Evolutionary conservation across 768 basidiomycete genomes (phyloP).

Genomic region (Lyophyllum decastes): DNA sequence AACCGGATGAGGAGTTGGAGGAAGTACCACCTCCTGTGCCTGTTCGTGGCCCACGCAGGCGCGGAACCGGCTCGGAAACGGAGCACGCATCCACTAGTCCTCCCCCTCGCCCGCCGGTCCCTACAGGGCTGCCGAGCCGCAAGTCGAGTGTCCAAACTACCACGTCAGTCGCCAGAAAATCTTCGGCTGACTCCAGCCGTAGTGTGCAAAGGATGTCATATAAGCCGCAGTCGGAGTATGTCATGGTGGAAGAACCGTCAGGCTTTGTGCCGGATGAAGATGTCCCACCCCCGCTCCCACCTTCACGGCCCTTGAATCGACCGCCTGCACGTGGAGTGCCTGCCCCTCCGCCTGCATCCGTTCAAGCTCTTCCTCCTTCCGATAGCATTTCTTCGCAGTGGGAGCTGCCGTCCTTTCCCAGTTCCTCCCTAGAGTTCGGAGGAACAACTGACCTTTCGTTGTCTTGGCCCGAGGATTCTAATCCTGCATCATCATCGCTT

Average conservation of each 20-base stretch:
- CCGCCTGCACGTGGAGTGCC: constrained; percentile 37
- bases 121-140: constrained; percentile 35
- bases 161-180: constrained; percentile 34
- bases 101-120: constrained; percentile 53
- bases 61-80: constrained; percentile 19
- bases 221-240: constrained; percentile 50
- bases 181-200: constrained; percentile 32
- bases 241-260: constrained; percentile 61
- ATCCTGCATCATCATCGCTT: constrained; percentile 29
- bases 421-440: constrained; percentile 54
- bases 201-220: constrained; percentile 26
- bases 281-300: constrained; percentile 48
- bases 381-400: constrained; percentile 54
- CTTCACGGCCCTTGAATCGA: constrained; percentile 40
- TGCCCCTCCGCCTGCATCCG: constrained; percentile 25
- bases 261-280: constrained; percentile 36
- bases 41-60: constrained; percentile 35
- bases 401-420: constrained; percentile 67
- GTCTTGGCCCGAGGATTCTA: constrained; percentile 66
- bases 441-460: constrained; percentile 48
- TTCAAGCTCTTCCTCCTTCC: constrained; percentile 23
- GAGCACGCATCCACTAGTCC: constrained; percentile 29
- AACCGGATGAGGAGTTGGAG: constrained; percentile 39
- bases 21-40: constrained; percentile 60
- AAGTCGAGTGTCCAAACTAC: constrained; percentile 38